Conservation (phyloP, 1,284 basidiomycete genomes). For the Ceratobasidium sp. region DNA sequence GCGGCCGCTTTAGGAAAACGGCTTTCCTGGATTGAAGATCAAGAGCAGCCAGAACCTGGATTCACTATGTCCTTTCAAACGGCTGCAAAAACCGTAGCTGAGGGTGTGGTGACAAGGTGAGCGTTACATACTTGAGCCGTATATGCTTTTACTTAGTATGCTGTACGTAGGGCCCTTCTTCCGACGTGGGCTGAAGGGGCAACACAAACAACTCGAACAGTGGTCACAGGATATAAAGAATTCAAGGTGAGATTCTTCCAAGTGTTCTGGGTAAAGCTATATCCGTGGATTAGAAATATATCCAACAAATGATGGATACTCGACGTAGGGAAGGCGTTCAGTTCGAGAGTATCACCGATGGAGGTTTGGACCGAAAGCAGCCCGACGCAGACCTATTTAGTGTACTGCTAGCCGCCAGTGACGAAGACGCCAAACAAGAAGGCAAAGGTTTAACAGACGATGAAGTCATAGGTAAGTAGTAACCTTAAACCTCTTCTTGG, state of each 20-base stretch:
- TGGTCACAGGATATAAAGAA: conserved; percentile 7
- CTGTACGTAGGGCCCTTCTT: background rate
- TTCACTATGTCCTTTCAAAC: conserved; percentile 9
- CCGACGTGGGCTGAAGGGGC: conserved; percentile 9
- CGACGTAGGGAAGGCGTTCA: background rate
- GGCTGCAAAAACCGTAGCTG: background rate
- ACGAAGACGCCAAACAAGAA: background rate
- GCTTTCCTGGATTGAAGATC: conserved; percentile 4
- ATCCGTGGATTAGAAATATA: background rate
- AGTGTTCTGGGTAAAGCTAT: background rate
- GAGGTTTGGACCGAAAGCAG: background rate
- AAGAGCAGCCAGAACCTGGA: conserved; percentile 4
- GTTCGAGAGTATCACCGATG: background rate
- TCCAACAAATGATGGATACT: conserved; percentile 15
- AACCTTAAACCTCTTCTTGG: background rate
- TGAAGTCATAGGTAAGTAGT: conserved; percentile 5
- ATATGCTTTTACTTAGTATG: background rate
- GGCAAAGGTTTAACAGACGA: background rate
- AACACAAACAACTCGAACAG: conserved; percentile 1
- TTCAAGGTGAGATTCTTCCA: background rate
- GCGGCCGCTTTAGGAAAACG: conserved; percentile 11
- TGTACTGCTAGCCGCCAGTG: background rate
- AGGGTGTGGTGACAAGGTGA: background rate
- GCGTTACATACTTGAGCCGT: background rate
- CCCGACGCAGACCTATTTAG: conserved; percentile 6